Evolutionary conservation across 352 stramenopile species (phyloP).

Genomic region (Phytophthora rubi): DNA sequence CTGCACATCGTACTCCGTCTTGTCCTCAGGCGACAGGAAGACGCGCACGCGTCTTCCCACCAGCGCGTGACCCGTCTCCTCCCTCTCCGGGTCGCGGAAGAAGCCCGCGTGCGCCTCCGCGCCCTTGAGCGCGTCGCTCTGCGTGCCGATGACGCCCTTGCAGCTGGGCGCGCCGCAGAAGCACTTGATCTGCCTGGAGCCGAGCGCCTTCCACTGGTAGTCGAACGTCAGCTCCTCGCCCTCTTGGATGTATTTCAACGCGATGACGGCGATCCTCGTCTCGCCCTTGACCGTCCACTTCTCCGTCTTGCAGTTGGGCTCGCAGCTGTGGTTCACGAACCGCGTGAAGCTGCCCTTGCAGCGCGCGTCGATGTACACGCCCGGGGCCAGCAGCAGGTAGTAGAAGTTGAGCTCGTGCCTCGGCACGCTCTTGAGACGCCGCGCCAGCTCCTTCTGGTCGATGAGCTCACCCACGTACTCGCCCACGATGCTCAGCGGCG

Average conservation of each 20-base stretch:
- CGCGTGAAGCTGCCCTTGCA: conserved; percentile 93
- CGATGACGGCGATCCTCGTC: conserved; percentile 94
- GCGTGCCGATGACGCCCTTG: conserved; percentile 79
- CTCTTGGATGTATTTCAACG: conserved; percentile 86
- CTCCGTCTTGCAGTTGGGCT: conserved; percentile 95
- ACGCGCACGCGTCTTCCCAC: conserved; percentile 70
- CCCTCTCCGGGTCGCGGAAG: conserved; percentile 69
- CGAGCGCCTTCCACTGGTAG: conserved; percentile 95
- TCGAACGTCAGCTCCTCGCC: conserved; percentile 96
- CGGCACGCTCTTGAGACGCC: conserved; percentile 62
- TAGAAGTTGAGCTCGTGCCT: conserved; percentile 89
- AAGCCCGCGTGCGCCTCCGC: conserved; percentile 48
- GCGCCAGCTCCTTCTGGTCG: conserved; percentile 81
- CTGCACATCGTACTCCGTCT: conserved; percentile 62
- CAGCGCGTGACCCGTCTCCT: conserved; percentile 54
- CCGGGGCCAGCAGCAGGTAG: conserved; percentile 80
- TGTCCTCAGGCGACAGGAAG: conserved; percentile 64
- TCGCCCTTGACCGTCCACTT: conserved; percentile 94
- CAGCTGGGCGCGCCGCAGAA: conserved; percentile 70
- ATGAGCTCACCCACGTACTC: conserved; percentile 95
- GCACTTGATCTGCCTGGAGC: conserved; percentile 82
- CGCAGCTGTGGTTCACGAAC: conserved; percentile 97
- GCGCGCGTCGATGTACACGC: conserved; percentile 90
- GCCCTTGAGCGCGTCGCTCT: conserved; percentile 48
- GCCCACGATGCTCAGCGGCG: conserved; percentile 72